A percentile compares a stretch with the other conserved stretches of the same genome.
Conservation (phyloP, 305 asterid species). For the Fraxinus ornus region DNA sequence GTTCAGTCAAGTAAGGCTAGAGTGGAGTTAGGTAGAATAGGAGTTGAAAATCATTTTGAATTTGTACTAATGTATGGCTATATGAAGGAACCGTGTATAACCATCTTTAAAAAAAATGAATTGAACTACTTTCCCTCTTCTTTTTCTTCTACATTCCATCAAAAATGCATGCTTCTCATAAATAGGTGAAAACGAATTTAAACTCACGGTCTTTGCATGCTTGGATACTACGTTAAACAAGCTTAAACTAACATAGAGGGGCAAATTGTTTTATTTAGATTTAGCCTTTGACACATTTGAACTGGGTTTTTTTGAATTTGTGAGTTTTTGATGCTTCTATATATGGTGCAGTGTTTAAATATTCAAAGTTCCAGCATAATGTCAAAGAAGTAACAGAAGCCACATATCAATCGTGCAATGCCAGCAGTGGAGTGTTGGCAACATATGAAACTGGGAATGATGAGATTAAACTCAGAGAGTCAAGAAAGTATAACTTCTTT, state of each 20-base stretch:
- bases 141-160: too few species aligned
- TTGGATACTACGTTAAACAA: too few species aligned
- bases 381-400: slow-evolving; percentile 18
- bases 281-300: neutral
- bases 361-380: slow-evolving; percentile 10
- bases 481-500: slow-evolving; percentile 15
- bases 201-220: too few species aligned
- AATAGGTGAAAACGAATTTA: too few species aligned
- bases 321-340: neutral
- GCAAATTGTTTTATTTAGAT: neutral
- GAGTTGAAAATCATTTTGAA: too few species aligned
- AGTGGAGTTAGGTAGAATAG: too few species aligned
- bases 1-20: too few species aligned
- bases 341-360: slow-evolving; percentile 19
- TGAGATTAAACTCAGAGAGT: slow-evolving; percentile 7
- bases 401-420: neutral
- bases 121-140: too few species aligned
- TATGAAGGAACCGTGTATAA: too few species aligned
- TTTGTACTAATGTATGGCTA: too few species aligned
- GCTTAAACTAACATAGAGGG: neutral
- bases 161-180: too few species aligned
- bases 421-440: neutral
- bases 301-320: neutral
- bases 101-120: too few species aligned
- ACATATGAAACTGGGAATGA: slow-evolving; percentile 15